Conservation (phyloP, 2,329 filamentous ascomycete genomes). For the Colletotrichum caudatum region DNA sequence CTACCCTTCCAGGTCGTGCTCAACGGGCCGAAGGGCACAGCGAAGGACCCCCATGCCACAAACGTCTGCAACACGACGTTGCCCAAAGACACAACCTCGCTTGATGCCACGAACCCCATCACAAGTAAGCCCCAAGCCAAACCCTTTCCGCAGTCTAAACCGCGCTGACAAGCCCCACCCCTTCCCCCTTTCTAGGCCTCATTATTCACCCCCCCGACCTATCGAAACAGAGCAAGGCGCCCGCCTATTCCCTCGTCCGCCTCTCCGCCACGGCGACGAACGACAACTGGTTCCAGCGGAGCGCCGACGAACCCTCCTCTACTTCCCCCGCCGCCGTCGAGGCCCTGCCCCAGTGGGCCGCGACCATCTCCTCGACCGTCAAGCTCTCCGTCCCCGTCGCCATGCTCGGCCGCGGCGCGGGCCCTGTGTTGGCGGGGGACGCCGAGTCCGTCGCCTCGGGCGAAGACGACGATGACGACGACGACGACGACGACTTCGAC, state of each 20-base stretch:
- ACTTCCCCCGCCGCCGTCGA: slow-evolving; percentile 21
- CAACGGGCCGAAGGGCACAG: slow-evolving; percentile 44
- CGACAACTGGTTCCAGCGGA: slow-evolving; percentile 66
- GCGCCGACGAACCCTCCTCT: slow-evolving; percentile 50
- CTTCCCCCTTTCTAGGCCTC: slow-evolving; percentile 53
- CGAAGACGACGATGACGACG: slow-evolving; percentile 45
- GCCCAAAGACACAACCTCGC: slow-evolving; percentile 47
- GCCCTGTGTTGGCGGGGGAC: slow-evolving; percentile 47
- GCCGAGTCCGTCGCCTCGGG: slow-evolving; percentile 36
- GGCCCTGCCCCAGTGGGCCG: slow-evolving; percentile 57
- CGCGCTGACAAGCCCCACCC: background rate
- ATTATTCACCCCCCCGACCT: slow-evolving; percentile 58
- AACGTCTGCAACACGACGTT: slow-evolving; percentile 63
- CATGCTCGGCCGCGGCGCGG: slow-evolving; percentile 55
- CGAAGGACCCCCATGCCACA: slow-evolving; percentile 53
- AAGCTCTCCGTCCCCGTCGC: slow-evolving; percentile 59
- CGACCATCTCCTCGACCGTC: slow-evolving; percentile 58
- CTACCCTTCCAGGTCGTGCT: slow-evolving; percentile 65
- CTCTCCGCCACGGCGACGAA: slow-evolving; percentile 65
- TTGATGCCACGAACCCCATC: slow-evolving; percentile 58
- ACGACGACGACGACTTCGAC: slow-evolving; percentile 47
- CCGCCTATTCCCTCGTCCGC: slow-evolving; percentile 65
- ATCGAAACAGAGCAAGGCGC: slow-evolving; percentile 49
- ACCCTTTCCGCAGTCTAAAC: slow-evolving; percentile 38
- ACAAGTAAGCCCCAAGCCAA: slow-evolving; percentile 52